Percentiles rank a stretch among this genome's conserved stretches.
These are phyloP conservation scores for Mycosphaerelloides madeirae DNA, from an alignment of 2,329 filamentous ascomycete species.

Conservation along the genomic window DNA sequence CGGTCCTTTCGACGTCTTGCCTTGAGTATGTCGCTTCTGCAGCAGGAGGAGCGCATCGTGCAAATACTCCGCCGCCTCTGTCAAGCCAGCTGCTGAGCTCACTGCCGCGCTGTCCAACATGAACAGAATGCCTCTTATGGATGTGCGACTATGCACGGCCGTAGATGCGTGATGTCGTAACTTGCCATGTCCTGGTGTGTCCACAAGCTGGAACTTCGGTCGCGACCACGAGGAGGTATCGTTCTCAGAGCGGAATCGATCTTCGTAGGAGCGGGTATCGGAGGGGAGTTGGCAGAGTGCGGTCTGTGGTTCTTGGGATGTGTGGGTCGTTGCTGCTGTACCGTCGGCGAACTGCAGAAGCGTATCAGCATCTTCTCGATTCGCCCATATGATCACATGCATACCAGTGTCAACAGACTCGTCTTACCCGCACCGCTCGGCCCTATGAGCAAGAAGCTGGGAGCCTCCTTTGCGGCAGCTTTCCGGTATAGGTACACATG, in stretches of 20 bases:
- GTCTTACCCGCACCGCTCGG: slow-evolving; percentile 85
- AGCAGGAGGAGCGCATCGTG: slow-evolving; percentile 82
- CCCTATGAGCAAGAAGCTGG: slow-evolving; percentile 75
- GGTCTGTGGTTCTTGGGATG: slow-evolving; percentile 56
- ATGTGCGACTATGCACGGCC: slow-evolving; percentile 42
- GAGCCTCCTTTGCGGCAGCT: slow-evolving; percentile 54
- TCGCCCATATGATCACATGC: slow-evolving; percentile 12
- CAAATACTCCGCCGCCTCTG: slow-evolving; percentile 74
- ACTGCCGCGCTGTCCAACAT: slow-evolving; percentile 67
- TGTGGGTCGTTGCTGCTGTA: slow-evolving; percentile 53
- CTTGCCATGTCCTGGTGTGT: slow-evolving; percentile 95
- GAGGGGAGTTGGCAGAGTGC: slow-evolving; percentile 54
- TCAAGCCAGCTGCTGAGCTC: slow-evolving; percentile 48
- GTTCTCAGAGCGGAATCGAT: slow-evolving; percentile 61
- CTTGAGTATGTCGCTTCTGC: slow-evolving; percentile 63
- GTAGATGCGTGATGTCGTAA: slow-evolving; percentile 67
- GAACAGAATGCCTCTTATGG: slow-evolving; percentile 73
- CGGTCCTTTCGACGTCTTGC: slow-evolving; percentile 54
- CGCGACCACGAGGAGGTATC: slow-evolving; percentile 56
- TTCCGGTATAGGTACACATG: slow-evolving; percentile 69
- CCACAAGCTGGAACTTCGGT: slow-evolving; percentile 70
- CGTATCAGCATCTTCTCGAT: neutral
- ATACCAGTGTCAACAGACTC: slow-evolving; percentile 71
- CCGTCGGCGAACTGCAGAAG: slow-evolving; percentile 52
- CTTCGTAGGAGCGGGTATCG: slow-evolving; percentile 49